Percentiles rank a stretch among this genome's conserved stretches.
phyloP scores from a whole-genome alignment of 352 stramenopile species.

The Globisporangium orthogonon region DNA sequence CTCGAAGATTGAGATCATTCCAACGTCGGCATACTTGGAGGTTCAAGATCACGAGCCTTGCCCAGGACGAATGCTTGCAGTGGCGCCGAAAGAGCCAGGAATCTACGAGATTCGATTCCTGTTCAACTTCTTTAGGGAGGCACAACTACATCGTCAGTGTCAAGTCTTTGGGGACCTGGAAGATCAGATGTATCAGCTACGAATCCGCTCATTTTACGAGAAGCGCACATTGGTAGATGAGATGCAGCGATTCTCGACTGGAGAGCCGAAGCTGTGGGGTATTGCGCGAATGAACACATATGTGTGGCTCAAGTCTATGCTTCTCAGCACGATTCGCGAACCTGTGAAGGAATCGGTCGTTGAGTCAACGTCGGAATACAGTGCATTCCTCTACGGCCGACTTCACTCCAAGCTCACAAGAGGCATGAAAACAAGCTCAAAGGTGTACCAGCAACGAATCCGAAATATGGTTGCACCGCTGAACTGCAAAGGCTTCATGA shows the following conservation, averaged over 20 bases:
- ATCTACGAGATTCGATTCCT: constrained; percentile 62
- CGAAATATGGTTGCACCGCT: constrained; percentile 32
- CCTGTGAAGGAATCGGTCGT: constrained; percentile 18
- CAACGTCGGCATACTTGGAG: constrained; percentile 41
- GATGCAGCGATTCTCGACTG: constrained; percentile 32
- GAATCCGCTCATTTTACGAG: constrained; percentile 48
- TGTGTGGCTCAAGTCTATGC: constrained; percentile 44
- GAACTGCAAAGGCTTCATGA: constrained; percentile 28
- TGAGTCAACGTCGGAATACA: constrained; percentile 35
- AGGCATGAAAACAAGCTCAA: constrained; percentile 20
- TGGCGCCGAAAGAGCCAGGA: constrained; percentile 32
- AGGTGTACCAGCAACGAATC: constrained; percentile 32
- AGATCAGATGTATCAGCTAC: constrained; percentile 57
- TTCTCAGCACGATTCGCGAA: constrained; percentile 37
- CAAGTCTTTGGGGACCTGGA: constrained; percentile 50
- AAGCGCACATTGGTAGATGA: constrained; percentile 37
- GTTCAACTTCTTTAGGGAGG: constrained; percentile 61
- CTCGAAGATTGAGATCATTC: constrained; percentile 44
- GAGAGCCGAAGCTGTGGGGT: constrained; percentile 26
- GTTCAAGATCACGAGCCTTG: constrained; percentile 26
- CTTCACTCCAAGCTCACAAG: constrained; percentile 31
- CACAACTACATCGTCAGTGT: constrained; percentile 47
- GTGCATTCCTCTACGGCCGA: constrained; percentile 24
- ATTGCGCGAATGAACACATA: constrained; percentile 40
- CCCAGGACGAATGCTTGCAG: constrained; percentile 39